A percentile compares a stretch with the other conserved stretches of the same genome.
Evolutionary conservation across 2,329 filamentous ascomycete genomes (phyloP).

Genomic region (Cladosporium sp.): DNA sequence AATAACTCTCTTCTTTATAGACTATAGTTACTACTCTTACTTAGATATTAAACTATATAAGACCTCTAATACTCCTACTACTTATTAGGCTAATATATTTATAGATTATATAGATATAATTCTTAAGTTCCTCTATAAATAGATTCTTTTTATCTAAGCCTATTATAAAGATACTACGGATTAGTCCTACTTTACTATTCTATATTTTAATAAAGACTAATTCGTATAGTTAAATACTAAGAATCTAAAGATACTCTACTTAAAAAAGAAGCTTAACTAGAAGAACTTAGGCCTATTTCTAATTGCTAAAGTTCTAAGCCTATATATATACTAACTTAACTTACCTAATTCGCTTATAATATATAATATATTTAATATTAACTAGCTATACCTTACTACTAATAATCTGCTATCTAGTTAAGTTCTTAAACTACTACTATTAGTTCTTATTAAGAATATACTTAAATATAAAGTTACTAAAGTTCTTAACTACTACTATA

Average conservation of each 20-base stretch:
- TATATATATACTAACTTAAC: too few species aligned
- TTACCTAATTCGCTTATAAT: too few species aligned
- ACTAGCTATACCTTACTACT: not conserved
- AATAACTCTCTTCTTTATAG: too few species aligned
- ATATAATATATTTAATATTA: not conserved
- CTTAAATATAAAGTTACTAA: not conserved
- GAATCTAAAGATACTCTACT: not conserved
- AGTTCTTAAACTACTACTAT: not conserved
- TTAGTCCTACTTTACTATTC: too few species aligned
- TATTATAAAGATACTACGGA: too few species aligned
- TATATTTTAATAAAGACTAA: too few species aligned
- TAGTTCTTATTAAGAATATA: not conserved
- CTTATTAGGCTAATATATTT: too few species aligned
- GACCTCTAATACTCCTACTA: too few species aligned
- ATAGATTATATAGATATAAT: not conserved
- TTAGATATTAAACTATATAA: too few species aligned
- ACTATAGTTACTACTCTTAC: too few species aligned
- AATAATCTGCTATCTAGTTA: not conserved
- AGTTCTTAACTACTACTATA: too few species aligned
- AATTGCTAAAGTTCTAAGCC: not conserved
- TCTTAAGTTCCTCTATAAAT: not conserved
- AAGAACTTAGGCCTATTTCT: not conserved
- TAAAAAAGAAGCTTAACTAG: not conserved
- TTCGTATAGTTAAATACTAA: not conserved
- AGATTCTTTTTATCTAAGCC: not conserved